A percentile compares a stretch with the other conserved stretches of the same genome.
Evolutionary conservation across 768 basidiomycete genomes (phyloP).

Genomic region (Hericium rajendrae): DNA sequence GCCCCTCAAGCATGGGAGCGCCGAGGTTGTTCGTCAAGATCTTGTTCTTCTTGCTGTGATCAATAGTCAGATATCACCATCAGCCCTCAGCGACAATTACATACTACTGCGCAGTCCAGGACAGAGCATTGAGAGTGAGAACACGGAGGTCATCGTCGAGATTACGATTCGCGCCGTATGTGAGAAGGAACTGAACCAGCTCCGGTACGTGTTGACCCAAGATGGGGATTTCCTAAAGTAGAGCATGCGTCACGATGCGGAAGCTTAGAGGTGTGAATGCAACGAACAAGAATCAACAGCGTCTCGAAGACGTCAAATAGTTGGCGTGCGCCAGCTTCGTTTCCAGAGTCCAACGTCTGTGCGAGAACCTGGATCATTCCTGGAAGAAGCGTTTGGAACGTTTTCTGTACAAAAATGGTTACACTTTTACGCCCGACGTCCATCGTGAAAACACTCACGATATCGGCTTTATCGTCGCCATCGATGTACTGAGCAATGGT

Average conservation of each 20-base stretch:
- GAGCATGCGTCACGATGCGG: background rate
- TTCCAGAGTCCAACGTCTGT: conserved; percentile 66
- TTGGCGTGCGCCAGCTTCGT: conserved; percentile 78
- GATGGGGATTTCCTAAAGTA: conserved; percentile 79
- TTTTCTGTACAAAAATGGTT: conserved; percentile 40
- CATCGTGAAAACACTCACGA: conserved; percentile 41
- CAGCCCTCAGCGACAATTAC: conserved; percentile 18
- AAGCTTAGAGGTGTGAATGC: background rate
- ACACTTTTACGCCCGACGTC: no score
- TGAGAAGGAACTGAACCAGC: conserved; percentile 81
- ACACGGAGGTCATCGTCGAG: conserved; percentile 77
- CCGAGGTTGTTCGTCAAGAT: conserved; percentile 82
- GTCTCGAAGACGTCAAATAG: conserved; percentile 96
- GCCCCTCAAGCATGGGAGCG: conserved; percentile 74
- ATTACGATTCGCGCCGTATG: conserved; percentile 66
- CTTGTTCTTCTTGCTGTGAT: conserved; percentile 85
- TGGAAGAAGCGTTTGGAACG: conserved; percentile 82
- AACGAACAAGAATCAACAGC: conserved; percentile 76
- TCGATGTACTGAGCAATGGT: conserved; percentile 92
- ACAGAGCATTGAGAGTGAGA: conserved; percentile 85
- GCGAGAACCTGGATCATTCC: conserved; percentile 84
- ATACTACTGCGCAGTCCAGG: conserved; percentile 96
- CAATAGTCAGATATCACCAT: conserved; percentile 5
- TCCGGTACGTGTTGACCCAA: conserved; percentile 82
- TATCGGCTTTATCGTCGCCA: conserved; percentile 73